phyloP scores from a whole-genome alignment of 139 green algal genomes.

The Chlamydomonas eustigma region DNA sequence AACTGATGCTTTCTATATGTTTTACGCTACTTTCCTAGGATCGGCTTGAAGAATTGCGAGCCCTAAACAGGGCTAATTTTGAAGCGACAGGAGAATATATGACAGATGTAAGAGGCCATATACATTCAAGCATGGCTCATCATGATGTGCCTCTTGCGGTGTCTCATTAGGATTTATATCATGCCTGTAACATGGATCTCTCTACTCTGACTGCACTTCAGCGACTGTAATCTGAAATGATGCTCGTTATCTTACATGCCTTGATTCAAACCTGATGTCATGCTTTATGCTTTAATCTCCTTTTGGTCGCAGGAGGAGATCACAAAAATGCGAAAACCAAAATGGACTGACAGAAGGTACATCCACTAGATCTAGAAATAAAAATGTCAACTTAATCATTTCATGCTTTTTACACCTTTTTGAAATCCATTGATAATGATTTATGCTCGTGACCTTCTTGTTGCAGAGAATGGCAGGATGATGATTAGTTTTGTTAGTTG shows the following conservation, averaged over 20 bases:
- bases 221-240: neutral
- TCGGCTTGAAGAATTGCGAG: constrained; percentile 72
- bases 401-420: constrained; percentile 5
- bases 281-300: neutral
- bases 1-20: neutral
- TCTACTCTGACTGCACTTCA: neutral
- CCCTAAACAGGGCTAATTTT: constrained; percentile 74
- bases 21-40: constrained; percentile 19
- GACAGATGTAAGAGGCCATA: constrained; percentile 38
- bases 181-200: neutral
- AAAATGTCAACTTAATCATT: neutral
- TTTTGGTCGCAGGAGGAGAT: constrained; percentile 71
- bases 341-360: constrained; percentile 74
- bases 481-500: constrained; percentile 24
- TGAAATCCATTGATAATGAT: neutral
- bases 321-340: constrained; percentile 62
- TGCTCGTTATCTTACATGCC: neutral
- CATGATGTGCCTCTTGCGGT: neutral
- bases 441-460: neutral
- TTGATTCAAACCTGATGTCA: neutral
- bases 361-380: neutral
- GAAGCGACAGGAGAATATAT: constrained; percentile 80
- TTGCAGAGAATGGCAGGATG: constrained; percentile 42
- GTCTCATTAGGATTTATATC: neutral
- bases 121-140: neutral